Base-by-base conservation (phyloP, 2,329 filamentous ascomycete species). In the Trichoderma sp. region DNA sequence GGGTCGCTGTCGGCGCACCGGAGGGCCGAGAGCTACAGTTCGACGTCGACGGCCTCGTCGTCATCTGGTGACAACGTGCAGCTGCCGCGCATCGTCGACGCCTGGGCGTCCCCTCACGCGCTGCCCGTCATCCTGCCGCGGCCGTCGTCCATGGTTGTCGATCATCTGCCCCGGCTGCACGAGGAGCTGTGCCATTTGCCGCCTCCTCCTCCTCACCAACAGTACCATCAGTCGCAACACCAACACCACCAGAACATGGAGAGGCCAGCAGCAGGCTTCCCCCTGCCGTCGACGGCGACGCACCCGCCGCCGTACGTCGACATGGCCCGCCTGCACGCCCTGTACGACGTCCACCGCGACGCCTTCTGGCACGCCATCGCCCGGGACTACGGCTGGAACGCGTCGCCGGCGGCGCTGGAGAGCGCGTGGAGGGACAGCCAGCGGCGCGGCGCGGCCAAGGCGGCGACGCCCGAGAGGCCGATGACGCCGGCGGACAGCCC, bases 301-400 rank as follows among this genome's bases (percentile, higher is more conserved):
- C 76, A 76, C 68, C 72, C 72, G 15, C 71, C 77, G 52, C 74
- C 80, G 67, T 80, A 82, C 67, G 82, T 90, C 68, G 87, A 91
- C 74, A 82, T 88, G 71, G 79, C 83, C 30, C 88, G 89, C 55
- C 86, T 94, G 26, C 84, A 87, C 55, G 81, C 84, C 67, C 85
- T 93, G 69, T 93, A 93, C 76, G 84, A 87, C 60, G 80, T 84
- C 7, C 90, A 92, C 76, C 86, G 89, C 50, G 81, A 83, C 58
- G 84, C 85, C 9, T 93, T 94, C 78, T 94, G 91, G 90, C 81
- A 84, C 41, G 82, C 85, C 55, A 84, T 94, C 43, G 90, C 90
- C 34, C 80, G 85, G 28, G 89, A 92, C 71, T 93, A 93, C 72
- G 90, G 90, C 61, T 76, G 79, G 15, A 84, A 86, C 41, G 82